A percentile compares a stretch with the other conserved stretches of the same genome.
Evolutionary conservation across 2,329 filamentous ascomycete genomes (phyloP).

Genomic region (Xylaria digitata): DNA sequence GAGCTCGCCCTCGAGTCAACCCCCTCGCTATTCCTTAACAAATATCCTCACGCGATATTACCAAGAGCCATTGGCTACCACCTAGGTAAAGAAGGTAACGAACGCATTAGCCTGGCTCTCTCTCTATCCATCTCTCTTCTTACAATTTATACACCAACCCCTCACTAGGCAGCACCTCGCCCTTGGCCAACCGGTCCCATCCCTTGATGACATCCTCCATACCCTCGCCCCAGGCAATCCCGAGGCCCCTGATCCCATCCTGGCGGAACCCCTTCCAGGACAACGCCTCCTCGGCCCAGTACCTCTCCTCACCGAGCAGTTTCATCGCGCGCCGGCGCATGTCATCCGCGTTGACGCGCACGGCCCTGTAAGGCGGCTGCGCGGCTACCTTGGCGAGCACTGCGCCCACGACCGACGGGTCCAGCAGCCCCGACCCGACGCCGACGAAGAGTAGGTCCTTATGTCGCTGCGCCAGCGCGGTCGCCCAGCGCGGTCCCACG

Average conservation of each 20-base stretch:
- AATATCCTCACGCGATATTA: background rate
- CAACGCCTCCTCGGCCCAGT: slow-evolving; percentile 36
- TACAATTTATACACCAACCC: slow-evolving; percentile 48
- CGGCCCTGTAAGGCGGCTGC: slow-evolving; percentile 21
- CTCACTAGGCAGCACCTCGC: slow-evolving; percentile 44
- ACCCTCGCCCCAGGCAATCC: slow-evolving; percentile 45
- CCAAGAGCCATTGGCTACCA: background rate
- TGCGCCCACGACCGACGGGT: slow-evolving; percentile 18
- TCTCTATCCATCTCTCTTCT: no score
- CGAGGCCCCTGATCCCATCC: slow-evolving; percentile 42
- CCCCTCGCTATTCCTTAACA: background rate
- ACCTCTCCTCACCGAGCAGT: slow-evolving; percentile 43
- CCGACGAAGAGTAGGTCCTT: slow-evolving; percentile 33
- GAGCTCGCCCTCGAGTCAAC: background rate
- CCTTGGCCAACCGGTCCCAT: slow-evolving; percentile 45
- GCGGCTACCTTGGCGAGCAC: background rate
- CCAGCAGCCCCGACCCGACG: slow-evolving; percentile 41
- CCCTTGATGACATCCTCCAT: slow-evolving; percentile 46
- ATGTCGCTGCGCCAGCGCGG: slow-evolving; percentile 27
- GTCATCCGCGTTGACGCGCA: slow-evolving; percentile 40
- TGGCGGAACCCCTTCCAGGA: slow-evolving; percentile 41
- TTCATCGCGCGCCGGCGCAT: slow-evolving; percentile 42
- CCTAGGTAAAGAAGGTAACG: background rate
- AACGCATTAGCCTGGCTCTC: background rate
- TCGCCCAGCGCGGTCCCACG: slow-evolving; percentile 41